A percentile compares a stretch with the other conserved stretches of the same genome.
Conservation (phyloP, 495 filamentous ascomycete genomes). For the Tuber aestivum region DNA sequence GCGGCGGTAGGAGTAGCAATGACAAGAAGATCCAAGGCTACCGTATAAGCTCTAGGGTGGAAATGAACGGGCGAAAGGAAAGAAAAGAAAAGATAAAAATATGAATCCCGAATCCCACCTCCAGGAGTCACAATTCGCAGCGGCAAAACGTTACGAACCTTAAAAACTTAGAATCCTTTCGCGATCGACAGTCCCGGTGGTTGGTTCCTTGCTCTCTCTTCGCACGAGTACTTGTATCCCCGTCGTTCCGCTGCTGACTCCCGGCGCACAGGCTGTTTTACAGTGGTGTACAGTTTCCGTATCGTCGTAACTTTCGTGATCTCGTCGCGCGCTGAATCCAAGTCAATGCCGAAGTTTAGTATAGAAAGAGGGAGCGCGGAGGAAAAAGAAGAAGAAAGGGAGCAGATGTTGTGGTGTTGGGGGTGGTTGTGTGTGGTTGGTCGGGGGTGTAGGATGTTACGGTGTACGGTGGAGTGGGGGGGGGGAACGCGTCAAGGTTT, state of each 20-base stretch:
- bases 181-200: not conserved
- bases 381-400: not conserved
- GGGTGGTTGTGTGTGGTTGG: not conserved
- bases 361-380: not conserved
- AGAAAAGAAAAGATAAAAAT: not conserved
- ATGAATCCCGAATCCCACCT: not conserved
- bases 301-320: not conserved
- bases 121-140: not conserved
- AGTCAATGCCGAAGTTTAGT: not conserved
- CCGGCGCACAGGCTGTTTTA: not conserved
- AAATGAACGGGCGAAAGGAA: not conserved
- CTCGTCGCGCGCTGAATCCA: not conserved
- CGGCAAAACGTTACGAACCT: not conserved
- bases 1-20: not conserved
- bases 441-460: not conserved
- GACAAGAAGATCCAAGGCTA: not conserved
- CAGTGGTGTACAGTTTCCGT: not conserved
- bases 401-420: not conserved
- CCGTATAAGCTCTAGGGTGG: not conserved
- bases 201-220: not conserved
- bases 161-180: not conserved
- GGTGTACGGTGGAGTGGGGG: not conserved
- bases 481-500: conserved; percentile 1
- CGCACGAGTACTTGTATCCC: not conserved
- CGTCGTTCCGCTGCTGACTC: not conserved